Base-by-base conservation (phyloP, 768 basidiomycete genomes). In the Tylopilus vinaceipallidus region DNA sequence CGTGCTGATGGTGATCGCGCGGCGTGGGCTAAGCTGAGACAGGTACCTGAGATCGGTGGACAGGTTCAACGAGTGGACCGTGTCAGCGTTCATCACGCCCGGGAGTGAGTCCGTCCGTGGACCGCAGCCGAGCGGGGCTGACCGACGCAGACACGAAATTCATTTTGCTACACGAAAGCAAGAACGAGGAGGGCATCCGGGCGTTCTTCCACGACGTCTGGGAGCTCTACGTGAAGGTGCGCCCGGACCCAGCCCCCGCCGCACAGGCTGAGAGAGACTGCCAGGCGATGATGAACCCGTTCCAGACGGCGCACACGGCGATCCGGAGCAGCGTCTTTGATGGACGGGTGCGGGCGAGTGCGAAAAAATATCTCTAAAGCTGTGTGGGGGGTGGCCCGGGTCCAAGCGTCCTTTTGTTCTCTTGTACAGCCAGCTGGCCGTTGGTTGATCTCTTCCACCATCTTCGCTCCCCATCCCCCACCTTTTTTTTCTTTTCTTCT, bases 31-130 rank as follows among this genome's bases (percentile, higher is more conserved):
- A 50, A 65, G 46, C 52, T 19, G 65, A 44, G 38, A 34, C 63
- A 98, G 97, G 88, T 98, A 98, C 69, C 76, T 98, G 49, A 95
- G 95, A 65, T 82, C 85, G 16, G 84, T 98, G 51, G 97, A 99
- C 77, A 91, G 88, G 73, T 97, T 98, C 72, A 98, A 98, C 63
- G 97, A 98, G 66, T 99, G 97, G 97, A 95, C 84, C 3, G 85
- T 98, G 17, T 98, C 97, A 14, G 93, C 91, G 26, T 98, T 98
- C 71, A 76, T 98, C 17, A 98, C 97, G 0, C 86, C 95, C 1
- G 91, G 88, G 53, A 97, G 95, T 98, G 71, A 74, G 93, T 50
- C 29, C 16, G 27, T 4, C n/a, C 27, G 27, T 13, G 9, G 22
- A 6, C 3, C 3, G 17, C 1, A 8, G 34, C 10, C 3, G 23